These are phyloP conservation scores for Verticillium alfalfae DNA, from an alignment of 2,329 filamentous ascomycete species.

Conservation along the genomic window DNA sequence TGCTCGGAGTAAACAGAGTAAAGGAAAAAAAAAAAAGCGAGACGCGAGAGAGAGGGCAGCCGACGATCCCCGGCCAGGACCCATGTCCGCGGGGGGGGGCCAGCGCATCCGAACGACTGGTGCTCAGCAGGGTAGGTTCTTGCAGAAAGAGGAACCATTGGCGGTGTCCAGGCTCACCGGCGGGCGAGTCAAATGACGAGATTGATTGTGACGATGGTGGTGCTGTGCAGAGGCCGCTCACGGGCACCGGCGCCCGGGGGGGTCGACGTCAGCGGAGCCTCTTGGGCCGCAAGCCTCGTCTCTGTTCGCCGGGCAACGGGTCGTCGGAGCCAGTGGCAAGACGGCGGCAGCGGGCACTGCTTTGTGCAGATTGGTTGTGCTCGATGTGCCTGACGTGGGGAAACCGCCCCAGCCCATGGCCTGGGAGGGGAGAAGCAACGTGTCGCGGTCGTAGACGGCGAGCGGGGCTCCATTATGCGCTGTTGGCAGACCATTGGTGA, in stretches of 20 bases:
- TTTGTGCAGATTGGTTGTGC: not conserved
- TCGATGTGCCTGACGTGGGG: not conserved
- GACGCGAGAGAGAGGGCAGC: not conserved
- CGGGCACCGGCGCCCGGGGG: not conserved
- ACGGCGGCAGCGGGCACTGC: not conserved
- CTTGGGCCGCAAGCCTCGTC: conserved; percentile 2
- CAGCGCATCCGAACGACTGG: not conserved
- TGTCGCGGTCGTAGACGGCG: not conserved
- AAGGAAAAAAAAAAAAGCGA: not conserved
- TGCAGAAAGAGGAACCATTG: not conserved
- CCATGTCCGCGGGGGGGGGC: not conserved
- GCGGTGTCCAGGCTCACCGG: not conserved
- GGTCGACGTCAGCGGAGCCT: not conserved
- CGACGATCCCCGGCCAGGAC: not conserved
- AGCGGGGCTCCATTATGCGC: not conserved
- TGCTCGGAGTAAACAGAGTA: too few species aligned
- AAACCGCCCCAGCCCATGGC: not conserved
- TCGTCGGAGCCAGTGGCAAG: not conserved
- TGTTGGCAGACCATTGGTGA: not conserved
- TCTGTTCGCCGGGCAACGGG: not conserved
- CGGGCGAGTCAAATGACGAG: not conserved
- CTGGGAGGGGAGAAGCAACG: not conserved
- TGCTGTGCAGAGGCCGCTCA: not conserved
- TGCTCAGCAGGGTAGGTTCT: not conserved
- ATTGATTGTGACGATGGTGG: not conserved